Evolutionary conservation across 345 rosid genomes (phyloP), one percentile per base, ranked within the genome.

Genomic region (Populus euphratica): DNA sequence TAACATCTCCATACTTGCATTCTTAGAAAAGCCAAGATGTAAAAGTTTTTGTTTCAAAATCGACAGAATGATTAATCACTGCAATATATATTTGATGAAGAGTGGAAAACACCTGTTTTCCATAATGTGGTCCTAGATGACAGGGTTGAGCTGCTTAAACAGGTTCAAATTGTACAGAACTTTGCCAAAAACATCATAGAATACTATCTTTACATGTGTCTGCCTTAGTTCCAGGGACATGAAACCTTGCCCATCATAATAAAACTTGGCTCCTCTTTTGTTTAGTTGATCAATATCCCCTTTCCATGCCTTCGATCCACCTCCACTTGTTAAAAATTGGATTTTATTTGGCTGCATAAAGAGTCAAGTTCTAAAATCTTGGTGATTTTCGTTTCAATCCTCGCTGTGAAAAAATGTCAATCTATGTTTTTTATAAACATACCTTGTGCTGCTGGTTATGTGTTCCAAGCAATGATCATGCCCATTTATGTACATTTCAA

Each of bases 271-370:
- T 43, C 61, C 69, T 43, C 59, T 35, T 41, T 7, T 20, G 54
- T 70, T 43, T 69, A 41, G 43, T 20, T 44, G 4, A 29, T n/a
- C 61, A 33, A 41, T 5, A 21, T 62, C 70, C 2, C 75, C 75
- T 44, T 69, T 61, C 75, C 75, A 77, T 18, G 75, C 80, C 44
- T 77, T 77, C 27, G 80, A 77, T 0, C 74, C 80, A 29, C 44
- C 80, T 31, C 80, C 80, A 62, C 80, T 77, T n/a, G 80, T 77
- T 31, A 77, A 36, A 43, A 70, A 77, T 2, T 77, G 80, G 16
- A 77, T 63, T n/a, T n/a, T n/a, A n/a, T n/a, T 62, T 61, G 59
- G 75, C 80, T 77, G 70, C 75, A 69, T 17, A 31, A 1, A 41
- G 10, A n/a, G 8, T 21, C 18, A 74, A 63, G 25, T 1, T 43